Evolutionary conservation across 768 basidiomycete species (phyloP).

Genomic region (Mycena sanguinolenta): DNA sequence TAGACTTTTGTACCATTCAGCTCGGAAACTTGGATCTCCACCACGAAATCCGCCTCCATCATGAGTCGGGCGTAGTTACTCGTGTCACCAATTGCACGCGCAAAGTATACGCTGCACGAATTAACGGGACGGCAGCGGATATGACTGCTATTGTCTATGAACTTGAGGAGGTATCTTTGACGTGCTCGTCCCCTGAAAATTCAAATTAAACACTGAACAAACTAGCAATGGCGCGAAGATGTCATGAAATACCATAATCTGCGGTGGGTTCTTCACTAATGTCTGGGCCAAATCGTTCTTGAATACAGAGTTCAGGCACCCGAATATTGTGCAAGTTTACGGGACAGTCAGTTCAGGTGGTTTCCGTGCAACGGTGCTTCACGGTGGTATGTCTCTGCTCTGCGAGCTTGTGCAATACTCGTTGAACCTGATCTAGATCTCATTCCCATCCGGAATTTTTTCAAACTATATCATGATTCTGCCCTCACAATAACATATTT

Average conservation of each 20-base stretch:
- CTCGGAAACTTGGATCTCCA: neutral
- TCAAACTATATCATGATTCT: neutral
- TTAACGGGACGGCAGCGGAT: neutral
- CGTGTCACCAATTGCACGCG: neutral
- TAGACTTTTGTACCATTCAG: neutral
- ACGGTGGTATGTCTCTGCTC: neutral
- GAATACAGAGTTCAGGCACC: neutral
- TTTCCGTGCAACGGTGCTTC: neutral
- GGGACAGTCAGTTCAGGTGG: neutral
- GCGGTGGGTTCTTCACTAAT: neutral
- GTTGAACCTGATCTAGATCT: too few relatives aligned
- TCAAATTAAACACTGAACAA: neutral
- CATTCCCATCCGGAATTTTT: conserved; percentile 5
- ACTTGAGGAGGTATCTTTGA: neutral
- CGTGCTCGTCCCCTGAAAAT: neutral
- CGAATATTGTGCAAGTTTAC: neutral
- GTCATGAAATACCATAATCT: neutral
- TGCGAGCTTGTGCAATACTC: neutral
- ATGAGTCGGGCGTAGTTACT: neutral
- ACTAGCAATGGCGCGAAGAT: neutral
- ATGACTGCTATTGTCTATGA: neutral
- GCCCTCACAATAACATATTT: neutral
- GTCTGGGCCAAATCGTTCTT: neutral
- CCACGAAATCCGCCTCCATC: neutral
- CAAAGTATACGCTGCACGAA: neutral